Evolutionary conservation across 768 basidiomycete species (phyloP).

Genomic region (Exsudoporus frostii): DNA sequence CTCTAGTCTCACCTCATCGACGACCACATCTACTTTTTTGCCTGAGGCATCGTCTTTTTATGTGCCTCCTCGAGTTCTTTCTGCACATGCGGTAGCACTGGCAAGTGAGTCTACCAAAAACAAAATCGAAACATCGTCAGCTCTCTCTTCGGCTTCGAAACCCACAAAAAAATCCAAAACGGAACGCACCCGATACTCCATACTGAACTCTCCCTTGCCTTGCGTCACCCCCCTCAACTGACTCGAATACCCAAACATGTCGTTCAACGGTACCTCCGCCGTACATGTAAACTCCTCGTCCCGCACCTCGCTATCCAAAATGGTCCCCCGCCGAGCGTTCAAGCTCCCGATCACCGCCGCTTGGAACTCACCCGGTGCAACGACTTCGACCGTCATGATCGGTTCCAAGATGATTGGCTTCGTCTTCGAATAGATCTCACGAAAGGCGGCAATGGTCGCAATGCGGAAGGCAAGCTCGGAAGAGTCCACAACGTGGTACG

Average conservation of each 20-base stretch:
- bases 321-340: slow-evolving; percentile 89
- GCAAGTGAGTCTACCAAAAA: slow-evolving; percentile 60
- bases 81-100: slow-evolving; percentile 84
- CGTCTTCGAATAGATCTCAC: slow-evolving; percentile 79
- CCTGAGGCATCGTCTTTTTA: slow-evolving; percentile 67
- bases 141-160: background rate
- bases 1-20: background rate
- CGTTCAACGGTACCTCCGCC: slow-evolving; percentile 92
- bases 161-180: background rate
- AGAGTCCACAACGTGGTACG: slow-evolving; percentile 91
- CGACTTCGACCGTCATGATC: slow-evolving; percentile 98
- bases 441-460: slow-evolving; percentile 88
- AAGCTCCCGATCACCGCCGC: slow-evolving; percentile 91
- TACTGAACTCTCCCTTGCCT: slow-evolving; percentile 90
- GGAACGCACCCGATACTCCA: slow-evolving; percentile 67
- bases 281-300: slow-evolving; percentile 94
- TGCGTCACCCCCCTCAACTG: slow-evolving; percentile 92
- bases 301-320: slow-evolving; percentile 92
- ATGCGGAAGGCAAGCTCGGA: slow-evolving; percentile 94
- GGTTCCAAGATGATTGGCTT: slow-evolving; percentile 87
- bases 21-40: slow-evolving; percentile 61
- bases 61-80: slow-evolving; percentile 86
- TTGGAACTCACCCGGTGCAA: slow-evolving; percentile 96
- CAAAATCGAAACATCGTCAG: background rate
- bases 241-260: slow-evolving; percentile 98